A percentile compares a stretch with the other conserved stretches of the same genome.
These are phyloP conservation scores for Talaromyces sp. DNA, from an alignment of 2,329 filamentous ascomycete genomes.

Conservation along the genomic window DNA sequence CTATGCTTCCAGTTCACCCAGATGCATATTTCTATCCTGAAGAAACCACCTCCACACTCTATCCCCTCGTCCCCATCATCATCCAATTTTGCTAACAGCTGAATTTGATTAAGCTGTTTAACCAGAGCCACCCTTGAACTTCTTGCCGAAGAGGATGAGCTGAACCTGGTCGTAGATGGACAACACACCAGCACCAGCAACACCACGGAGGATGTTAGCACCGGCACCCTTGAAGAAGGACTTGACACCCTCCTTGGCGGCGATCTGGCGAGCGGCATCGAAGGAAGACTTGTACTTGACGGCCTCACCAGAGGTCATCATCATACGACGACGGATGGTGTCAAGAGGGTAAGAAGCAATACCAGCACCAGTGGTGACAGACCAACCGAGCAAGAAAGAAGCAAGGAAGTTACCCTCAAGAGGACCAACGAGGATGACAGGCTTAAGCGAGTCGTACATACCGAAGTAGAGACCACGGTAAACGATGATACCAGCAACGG, in stretches of 20 bases:
- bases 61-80: conserved; percentile 17
- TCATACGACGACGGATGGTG: conserved; percentile 99
- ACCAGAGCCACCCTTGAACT: conserved; percentile 67
- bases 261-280: conserved; percentile 93
- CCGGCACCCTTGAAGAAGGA: conserved; percentile 99
- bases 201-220: conserved; percentile 99
- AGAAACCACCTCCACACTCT: conserved; percentile 27
- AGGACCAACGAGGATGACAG: conserved; percentile 83
- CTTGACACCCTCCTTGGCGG: conserved; percentile 93
- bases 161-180: conserved; percentile 99
- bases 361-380: conserved; percentile 99
- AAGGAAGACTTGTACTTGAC: conserved; percentile 99
- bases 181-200: conserved; percentile 99
- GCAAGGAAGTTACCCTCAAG: conserved; percentile 99
- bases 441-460: conserved; percentile 99
- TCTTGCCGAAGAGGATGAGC: conserved; percentile 99
- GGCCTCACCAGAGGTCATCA: conserved; percentile 97
- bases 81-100: conserved; percentile 18
- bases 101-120: conserved; percentile 23
- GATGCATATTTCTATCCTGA: conserved; percentile 44
- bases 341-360: conserved; percentile 99
- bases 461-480: conserved; percentile 99
- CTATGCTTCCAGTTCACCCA: conserved; percentile 44
- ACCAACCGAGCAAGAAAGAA: conserved; percentile 97
- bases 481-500: conserved; percentile 97